phyloP scores from a whole-genome alignment of 2,329 filamentous ascomycete genomes.

The Allantophomopsis cytisporea region DNA sequence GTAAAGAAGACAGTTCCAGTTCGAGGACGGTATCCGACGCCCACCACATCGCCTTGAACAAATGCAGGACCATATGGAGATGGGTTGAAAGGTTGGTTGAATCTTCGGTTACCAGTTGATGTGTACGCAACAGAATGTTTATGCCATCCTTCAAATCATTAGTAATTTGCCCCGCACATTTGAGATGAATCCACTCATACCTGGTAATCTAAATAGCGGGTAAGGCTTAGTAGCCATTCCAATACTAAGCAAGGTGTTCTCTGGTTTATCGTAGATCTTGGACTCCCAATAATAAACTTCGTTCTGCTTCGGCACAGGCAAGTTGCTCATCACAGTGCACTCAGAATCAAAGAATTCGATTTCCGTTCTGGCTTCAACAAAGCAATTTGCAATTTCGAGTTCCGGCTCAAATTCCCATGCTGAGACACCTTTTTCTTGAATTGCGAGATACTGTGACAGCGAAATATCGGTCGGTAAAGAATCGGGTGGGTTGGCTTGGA shows the following conservation, averaged over 20 bases:
- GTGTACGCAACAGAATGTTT: conserved; percentile 87
- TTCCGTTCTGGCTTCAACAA: conserved; percentile 90
- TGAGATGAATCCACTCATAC: conserved; percentile 33
- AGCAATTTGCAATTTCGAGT: conserved; percentile 95
- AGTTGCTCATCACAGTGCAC: conserved; percentile 80
- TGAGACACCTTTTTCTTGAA: conserved; percentile 98
- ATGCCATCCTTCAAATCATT: conserved; percentile 55
- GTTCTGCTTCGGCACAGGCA: conserved; percentile 96
- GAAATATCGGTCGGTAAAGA: conserved; percentile 95
- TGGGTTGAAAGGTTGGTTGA: conserved; percentile 80
- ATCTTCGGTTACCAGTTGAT: conserved; percentile 73
- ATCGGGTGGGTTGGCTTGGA: conserved; percentile 88
- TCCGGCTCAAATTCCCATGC: conserved; percentile 99
- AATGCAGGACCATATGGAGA: conserved; percentile 72
- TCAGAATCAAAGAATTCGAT: conserved; percentile 99
- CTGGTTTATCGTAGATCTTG: conserved; percentile 96
- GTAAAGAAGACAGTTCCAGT: conserved; percentile 97
- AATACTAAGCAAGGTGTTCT: conserved; percentile 74
- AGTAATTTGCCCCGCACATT: conserved; percentile 2
- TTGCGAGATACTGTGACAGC: conserved; percentile 90
- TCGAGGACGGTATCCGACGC: conserved; percentile 85
- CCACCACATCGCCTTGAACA: conserved; percentile 90
- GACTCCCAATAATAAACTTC: conserved; percentile 99
- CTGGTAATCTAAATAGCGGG: conserved; percentile 83
- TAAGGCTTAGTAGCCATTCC: conserved; percentile 97